Base-by-base conservation (phyloP, 108 stramenopile species). In the Skeletonema grethae region DNA sequence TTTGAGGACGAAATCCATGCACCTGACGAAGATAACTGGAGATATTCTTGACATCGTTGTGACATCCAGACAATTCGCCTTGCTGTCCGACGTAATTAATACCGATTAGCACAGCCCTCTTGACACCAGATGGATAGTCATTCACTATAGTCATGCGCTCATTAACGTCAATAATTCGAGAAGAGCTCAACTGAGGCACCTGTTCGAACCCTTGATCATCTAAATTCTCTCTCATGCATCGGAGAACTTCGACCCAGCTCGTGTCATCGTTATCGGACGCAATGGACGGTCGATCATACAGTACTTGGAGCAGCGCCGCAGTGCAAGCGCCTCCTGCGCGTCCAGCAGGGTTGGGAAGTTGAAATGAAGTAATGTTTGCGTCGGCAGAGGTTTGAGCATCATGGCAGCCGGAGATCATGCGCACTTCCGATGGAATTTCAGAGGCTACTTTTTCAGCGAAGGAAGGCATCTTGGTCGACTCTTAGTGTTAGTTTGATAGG, bases 251-350 rank as follows among this genome's bases (percentile, higher is more conserved):
- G 50, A 93, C 83, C 89, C 89, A 95, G n/a, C 86, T 87, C 67
- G 85, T 39, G 31, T 58, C 31, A 2, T 35, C 65, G 4, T 75
- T 67, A 16, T 73, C 58, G 31, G 67, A 79, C 7, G 63, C 48
- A 38, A 22, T 63, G n/a, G 77, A 68, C 16, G 63, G 48, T 24
- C 79, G 69, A 2, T 82, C 80, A 78, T 86, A 89, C 77, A 93
- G 71, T 10, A 86, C 91, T 56, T 85, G 76, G 18, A 97, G 80
- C 3, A 97, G 63, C 15, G 97, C 91, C n/a, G 92, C 92, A 0
- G 97, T 97, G 73, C 95, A 95, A 43, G 95, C 95, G 3, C 97
- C 97, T 31, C 96, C 93, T 8, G 87, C 85, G 41, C 87, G 86
- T 1, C 85, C 86, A 2, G 83, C 84, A 29, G 87, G 88, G 61